A percentile compares a stretch with the other conserved stretches of the same genome.
Conservation (phyloP, 495 filamentous ascomycete species). For the Aspergillus panamensis region DNA sequence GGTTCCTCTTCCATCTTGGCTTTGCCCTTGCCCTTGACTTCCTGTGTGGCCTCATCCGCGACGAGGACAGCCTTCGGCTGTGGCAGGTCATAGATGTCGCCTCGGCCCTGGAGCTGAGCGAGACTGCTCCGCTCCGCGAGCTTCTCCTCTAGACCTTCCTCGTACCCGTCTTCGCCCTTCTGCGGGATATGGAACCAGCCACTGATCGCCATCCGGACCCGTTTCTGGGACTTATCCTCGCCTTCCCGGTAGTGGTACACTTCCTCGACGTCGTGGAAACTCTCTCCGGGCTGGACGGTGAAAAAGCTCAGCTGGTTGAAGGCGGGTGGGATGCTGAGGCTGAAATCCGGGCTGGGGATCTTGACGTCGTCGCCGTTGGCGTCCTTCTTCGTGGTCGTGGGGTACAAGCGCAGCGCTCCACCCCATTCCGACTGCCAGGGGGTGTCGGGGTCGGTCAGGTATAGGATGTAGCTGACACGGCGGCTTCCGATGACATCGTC, state of each 20-base stretch:
- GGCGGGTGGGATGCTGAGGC: slow-evolving; percentile 79
- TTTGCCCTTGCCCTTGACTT: slow-evolving; percentile 39
- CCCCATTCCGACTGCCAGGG: slow-evolving; percentile 95
- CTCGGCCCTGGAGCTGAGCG: slow-evolving; percentile 86
- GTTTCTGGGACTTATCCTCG: slow-evolving; percentile 59
- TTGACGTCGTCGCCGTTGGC: slow-evolving; percentile 62
- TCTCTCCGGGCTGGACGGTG: slow-evolving; percentile 92
- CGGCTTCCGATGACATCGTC: slow-evolving; percentile 97
- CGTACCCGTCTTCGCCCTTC: slow-evolving; percentile 88
- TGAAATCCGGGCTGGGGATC: slow-evolving; percentile 70
- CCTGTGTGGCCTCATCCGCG: slow-evolving; percentile 19
- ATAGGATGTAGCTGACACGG: slow-evolving; percentile 93
- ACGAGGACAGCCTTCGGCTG: slow-evolving; percentile 55
- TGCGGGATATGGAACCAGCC: slow-evolving; percentile 99
- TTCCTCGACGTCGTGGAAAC: slow-evolving; percentile 98
- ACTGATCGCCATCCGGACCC: slow-evolving; percentile 94
- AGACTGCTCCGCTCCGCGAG: slow-evolving; percentile 84
- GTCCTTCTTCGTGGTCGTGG: slow-evolving; percentile 65
- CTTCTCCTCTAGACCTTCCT: slow-evolving; percentile 82
- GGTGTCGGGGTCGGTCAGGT: slow-evolving; percentile 86
- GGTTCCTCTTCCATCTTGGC: slow-evolving; percentile 44
- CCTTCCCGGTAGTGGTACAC: slow-evolving; percentile 72
- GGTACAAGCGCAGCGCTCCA: slow-evolving; percentile 85
- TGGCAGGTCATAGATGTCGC: slow-evolving; percentile 80
- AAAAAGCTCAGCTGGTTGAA: slow-evolving; percentile 99